phyloP scores from a whole-genome alignment of 345 rosid genomes.

The Populus nigra region DNA sequence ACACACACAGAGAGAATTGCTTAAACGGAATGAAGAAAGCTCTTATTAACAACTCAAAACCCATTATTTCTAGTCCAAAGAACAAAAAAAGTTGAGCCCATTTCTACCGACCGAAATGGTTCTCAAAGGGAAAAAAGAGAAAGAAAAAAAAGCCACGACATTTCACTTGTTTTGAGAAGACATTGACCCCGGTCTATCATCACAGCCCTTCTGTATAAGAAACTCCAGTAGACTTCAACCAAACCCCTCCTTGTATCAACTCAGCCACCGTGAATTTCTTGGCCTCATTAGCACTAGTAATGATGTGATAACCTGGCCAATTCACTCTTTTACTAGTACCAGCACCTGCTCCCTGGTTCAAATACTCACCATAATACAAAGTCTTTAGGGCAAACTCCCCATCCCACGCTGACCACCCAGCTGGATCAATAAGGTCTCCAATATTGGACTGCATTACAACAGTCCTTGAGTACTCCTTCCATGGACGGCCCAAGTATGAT shows the following conservation, averaged over 20 bases:
- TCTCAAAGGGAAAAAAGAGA: too few relatives aligned
- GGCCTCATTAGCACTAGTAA: conserved; percentile 14
- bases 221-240: conserved; percentile 14
- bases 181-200: neutral
- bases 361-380: conserved; percentile 23
- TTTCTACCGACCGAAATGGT: too few relatives aligned
- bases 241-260: conserved; percentile 19
- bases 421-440: conserved; percentile 14
- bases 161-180: too few relatives aligned
- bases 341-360: conserved; percentile 25
- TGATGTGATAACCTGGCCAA: conserved; percentile 17
- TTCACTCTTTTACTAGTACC: conserved; percentile 20
- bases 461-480: conserved; percentile 27
- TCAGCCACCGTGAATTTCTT: conserved; percentile 23
- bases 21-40: too few relatives aligned
- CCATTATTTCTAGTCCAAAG: too few relatives aligned
- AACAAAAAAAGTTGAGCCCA: too few relatives aligned
- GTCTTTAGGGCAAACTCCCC: conserved; percentile 19
- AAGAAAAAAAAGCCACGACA: too few relatives aligned
- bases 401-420: conserved; percentile 17
- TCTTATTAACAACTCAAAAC: too few relatives aligned
- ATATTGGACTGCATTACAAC: conserved; percentile 15
- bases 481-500: conserved; percentile 16
- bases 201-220: conserved; percentile 15
- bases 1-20: too few relatives aligned